Percentiles rank a stretch among this genome's conserved stretches.
Evolutionary conservation across 2,329 filamentous ascomycete genomes (phyloP).

Genomic region (Anisogramma anomala): DNA sequence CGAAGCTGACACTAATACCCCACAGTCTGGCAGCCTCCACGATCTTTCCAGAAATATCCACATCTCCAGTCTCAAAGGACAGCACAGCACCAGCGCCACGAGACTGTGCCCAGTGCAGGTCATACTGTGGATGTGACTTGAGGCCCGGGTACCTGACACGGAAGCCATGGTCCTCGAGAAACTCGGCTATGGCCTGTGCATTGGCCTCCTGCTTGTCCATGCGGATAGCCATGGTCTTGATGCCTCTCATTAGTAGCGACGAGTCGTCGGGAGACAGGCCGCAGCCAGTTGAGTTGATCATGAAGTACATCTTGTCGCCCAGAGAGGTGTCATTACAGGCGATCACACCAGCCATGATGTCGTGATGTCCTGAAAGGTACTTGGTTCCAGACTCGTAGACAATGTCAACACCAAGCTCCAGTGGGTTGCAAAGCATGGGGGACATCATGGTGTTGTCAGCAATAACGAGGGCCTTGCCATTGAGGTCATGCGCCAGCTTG

Average conservation of each 20-base stretch:
- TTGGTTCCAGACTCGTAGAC: constrained; percentile 98
- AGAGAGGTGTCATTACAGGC: constrained; percentile 74
- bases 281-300: constrained; percentile 92
- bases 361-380: constrained; percentile 94
- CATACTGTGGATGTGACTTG: constrained; percentile 91
- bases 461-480: constrained; percentile 68
- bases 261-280: constrained; percentile 91
- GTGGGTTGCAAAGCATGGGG: constrained; percentile 82
- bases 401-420: constrained; percentile 89
- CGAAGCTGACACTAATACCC: constrained; percentile 94
- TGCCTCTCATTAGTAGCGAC: constrained; percentile 85
- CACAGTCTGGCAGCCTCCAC: constrained; percentile 86
- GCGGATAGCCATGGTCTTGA: constrained; percentile 93
- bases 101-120: constrained; percentile 90
- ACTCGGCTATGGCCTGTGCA: constrained; percentile 80
- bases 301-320: constrained; percentile 87
- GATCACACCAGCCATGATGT: constrained; percentile 96
- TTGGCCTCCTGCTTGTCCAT: constrained; percentile 98
- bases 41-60: constrained; percentile 74
- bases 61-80: constrained; percentile 89
- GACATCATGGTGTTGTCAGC: constrained; percentile 99
- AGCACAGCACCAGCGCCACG: constrained; percentile 88
- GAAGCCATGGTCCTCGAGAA: constrained; percentile 85
- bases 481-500: constrained; percentile 61
- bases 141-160: constrained; percentile 89